Conservation (phyloP, 2,329 filamentous ascomycete species). For the Apiospora hydei region DNA sequence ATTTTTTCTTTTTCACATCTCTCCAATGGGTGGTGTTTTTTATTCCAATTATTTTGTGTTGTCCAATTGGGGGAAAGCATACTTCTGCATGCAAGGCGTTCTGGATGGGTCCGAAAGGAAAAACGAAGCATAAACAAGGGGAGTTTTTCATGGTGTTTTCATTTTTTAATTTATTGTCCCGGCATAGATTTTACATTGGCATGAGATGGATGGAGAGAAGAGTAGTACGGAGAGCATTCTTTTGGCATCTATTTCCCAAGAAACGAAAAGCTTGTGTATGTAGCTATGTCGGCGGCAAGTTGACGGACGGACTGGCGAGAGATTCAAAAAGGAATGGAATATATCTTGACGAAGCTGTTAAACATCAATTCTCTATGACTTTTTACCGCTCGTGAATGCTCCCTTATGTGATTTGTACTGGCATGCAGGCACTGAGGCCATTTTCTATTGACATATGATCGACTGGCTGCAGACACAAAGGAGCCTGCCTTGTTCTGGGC, state of each 20-base stretch:
- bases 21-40: background rate
- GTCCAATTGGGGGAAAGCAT: conserved; percentile 20
- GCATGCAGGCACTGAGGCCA: no score
- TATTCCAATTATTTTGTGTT: conserved; percentile 8
- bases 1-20: background rate
- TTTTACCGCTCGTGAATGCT: background rate
- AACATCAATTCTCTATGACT: background rate
- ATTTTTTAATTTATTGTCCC: background rate
- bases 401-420: background rate
- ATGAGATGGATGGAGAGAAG: background rate
- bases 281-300: background rate
- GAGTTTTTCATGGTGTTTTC: background rate
- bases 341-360: conserved; percentile 8
- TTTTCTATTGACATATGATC: no score
- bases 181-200: conserved; percentile 17
- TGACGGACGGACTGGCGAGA: conserved; percentile 5
- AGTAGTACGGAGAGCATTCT: conserved; percentile 1
- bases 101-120: conserved; percentile 17
- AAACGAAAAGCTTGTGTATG: background rate
- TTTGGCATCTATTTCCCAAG: background rate
- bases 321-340: conserved; percentile 2
- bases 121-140: conserved; percentile 5
- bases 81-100: conserved; percentile 18
- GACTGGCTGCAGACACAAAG: no score
- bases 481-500: no score